Conservation (phyloP, 78 protist species). For the Dictyostelium firmibasis region DNA sequence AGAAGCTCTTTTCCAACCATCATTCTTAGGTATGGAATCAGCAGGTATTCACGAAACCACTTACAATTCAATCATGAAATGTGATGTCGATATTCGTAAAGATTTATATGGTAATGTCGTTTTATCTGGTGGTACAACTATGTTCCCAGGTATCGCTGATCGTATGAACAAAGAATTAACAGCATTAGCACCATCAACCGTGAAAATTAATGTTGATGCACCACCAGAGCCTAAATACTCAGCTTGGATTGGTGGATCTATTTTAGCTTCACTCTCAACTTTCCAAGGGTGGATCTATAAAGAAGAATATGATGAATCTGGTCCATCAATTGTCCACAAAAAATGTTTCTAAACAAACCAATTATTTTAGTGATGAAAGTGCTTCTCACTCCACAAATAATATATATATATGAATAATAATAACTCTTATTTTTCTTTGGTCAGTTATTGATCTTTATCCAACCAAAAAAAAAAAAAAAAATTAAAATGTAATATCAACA, state of each 20-base stretch:
- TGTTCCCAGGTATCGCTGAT: conserved; percentile 94
- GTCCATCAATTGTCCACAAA: conserved; percentile 95
- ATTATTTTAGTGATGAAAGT: neutral
- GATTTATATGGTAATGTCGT: conserved; percentile 95
- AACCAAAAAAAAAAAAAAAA: neutral
- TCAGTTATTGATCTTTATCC: neutral
- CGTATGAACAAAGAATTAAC: conserved; percentile 89
- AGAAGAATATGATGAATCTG: conserved; percentile 96
- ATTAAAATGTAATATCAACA: too few species aligned
- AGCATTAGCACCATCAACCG: conserved; percentile 92
- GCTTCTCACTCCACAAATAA: neutral
- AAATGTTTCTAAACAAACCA: conserved; percentile 93
- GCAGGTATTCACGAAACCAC: conserved; percentile 92
- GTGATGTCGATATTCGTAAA: conserved; percentile 95
- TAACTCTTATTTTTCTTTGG: too few species aligned
- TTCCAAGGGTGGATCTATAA: conserved; percentile 92
- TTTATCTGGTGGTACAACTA: conserved; percentile 96
- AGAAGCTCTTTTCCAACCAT: conserved; percentile 92
- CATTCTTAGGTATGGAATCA: conserved; percentile 89
- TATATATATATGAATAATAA: neutral
- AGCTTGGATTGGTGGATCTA: conserved; percentile 95
- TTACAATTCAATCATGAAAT: conserved; percentile 88
- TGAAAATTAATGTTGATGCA: conserved; percentile 95
- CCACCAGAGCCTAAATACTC: conserved; percentile 93
- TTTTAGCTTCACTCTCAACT: conserved; percentile 89